Base-by-base conservation (phyloP, 116 monocot genomes). In the Iris pallida region DNA sequence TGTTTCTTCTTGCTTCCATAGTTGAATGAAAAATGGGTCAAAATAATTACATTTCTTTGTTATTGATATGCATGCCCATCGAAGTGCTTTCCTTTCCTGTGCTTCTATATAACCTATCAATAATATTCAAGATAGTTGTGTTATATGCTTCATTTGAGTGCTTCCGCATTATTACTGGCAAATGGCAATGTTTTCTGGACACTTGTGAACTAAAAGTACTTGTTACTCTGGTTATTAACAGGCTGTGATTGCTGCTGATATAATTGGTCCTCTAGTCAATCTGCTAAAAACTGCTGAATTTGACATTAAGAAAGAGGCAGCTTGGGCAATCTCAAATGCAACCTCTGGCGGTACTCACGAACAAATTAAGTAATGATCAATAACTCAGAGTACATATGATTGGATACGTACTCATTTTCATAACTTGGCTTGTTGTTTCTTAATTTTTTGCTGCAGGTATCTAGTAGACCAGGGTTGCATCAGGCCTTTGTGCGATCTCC, bases 251-350 rank as follows among this genome's bases (percentile, higher is more conserved):
- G 71, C 72, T 73, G 81, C 94, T 45, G 79, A 73, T 42, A 90
- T 94, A 16, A 73, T 94, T 59, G 81, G 76, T 44, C 94, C 94
- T 59, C 64, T 94, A 19, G 83, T 94, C 6, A 66, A 83, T 44
- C 71, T 94, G 63, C 79, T 94, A 19, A 87, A 83, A 75, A 85
- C 75, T 20, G 85, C 90, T 46, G 94, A 94, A 51, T 90, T 94
- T 73, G 90, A 94, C 55, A 85, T 94, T 45, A 94, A 90, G 72
- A 94, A 90, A 66, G 94, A 93, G 59, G 89, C 93, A 30, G 93
- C 93, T 14, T 93, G 93, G 93, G 93, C 93, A 15, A 86, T 94
- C 65, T 90, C 94, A 65, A 94, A 94, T 82, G 94, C 94, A 20
- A 94, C 94, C 7, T 94, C 94, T 66, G 94, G 94, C 20, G 94